Base-by-base conservation (phyloP, 306 rosid species). In the Cucumis melo region DNA sequence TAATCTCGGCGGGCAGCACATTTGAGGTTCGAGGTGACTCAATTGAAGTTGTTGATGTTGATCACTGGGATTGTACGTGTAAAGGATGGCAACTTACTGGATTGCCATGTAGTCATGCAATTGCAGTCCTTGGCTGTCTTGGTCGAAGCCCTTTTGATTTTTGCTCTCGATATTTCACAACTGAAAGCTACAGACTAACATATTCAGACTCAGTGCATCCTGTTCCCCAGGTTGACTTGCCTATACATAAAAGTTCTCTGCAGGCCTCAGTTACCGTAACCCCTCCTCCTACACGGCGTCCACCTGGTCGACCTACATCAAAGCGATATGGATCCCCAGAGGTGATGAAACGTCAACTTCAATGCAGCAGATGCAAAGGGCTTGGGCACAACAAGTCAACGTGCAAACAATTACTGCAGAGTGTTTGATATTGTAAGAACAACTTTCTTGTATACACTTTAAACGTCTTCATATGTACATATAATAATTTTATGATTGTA, bases 301-400 rank as follows among this genome's bases (percentile, higher is more conserved):
- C 98, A 38, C 98, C 97, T 0, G 97, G 98, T 58, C 87, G 98
- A 62, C 97, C 97, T 20, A 86, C 95, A 11, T 65, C 92, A 7
- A 94, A 89, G 83, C 85, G 96, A 82, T 62, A 84, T 84, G 91
- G 87, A 54, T 79, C 90, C 6, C 93, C 85, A 70, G 96, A 88
- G 58, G 70, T 86, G 70, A 83, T 77, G 73, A 94, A 90, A 85
- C 96, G 99, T 67, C 96, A 89, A 58, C 95, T 92, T 74, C 97
- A 86, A 87, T 94, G 99, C 86, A 94, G 97, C 84, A 88, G 86
- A 76, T 94, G 99, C 87, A 92, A 88, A 87, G 95, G 96, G 73
- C 96, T 92, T 14, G 96, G 97, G 63, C 99, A 94, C 84, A 94
- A 94, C 88, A 94, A 90, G 82, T 94, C 97, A 72, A 94, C 99